phyloP scores from a whole-genome alignment of 352 stramenopile genomes.

The Ophiocytium majus region DNA sequence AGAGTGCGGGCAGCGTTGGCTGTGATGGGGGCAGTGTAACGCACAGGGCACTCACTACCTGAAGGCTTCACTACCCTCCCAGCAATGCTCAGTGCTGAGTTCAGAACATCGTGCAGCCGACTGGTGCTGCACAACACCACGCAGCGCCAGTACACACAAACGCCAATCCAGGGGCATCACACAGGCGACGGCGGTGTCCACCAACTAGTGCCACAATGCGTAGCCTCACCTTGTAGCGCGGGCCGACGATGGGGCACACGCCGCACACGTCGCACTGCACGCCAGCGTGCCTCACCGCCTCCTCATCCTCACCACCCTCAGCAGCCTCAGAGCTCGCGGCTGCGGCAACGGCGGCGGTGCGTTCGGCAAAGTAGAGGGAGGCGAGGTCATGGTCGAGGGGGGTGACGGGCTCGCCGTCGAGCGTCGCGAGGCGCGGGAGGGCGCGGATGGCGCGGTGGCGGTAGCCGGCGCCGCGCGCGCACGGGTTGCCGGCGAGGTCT shows the following conservation, averaged over 20 bases:
- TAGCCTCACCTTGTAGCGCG: slow-evolving; percentile 14
- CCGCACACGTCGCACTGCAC: no score
- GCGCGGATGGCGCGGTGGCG: slow-evolving; percentile 38
- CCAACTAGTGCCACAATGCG: neutral
- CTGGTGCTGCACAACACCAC: no score
- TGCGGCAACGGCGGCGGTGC: neutral
- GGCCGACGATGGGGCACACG: neutral
- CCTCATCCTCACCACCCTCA: no score
- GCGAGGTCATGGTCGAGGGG: slow-evolving; percentile 50
- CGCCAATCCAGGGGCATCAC: no score
- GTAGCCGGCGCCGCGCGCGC: slow-evolving; percentile 33
- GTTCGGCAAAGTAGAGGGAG: slow-evolving; percentile 40
- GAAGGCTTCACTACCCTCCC: neutral
- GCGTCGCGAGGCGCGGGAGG: slow-evolving; percentile 25
- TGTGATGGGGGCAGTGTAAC: no score
- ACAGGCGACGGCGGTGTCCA: no score
- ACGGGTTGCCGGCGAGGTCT: slow-evolving; percentile 55
- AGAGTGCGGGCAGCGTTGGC: no score
- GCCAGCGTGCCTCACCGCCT: no score
- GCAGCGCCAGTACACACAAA: no score
- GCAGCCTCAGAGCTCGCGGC: neutral
- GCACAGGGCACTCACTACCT: no score
- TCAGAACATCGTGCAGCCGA: no score
- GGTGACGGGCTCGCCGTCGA: slow-evolving; percentile 45
- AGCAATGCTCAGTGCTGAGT: no score